Evolutionary conservation across 148 eudicot genomes (phyloP).

Genomic region (Gaultheria prostrata): DNA sequence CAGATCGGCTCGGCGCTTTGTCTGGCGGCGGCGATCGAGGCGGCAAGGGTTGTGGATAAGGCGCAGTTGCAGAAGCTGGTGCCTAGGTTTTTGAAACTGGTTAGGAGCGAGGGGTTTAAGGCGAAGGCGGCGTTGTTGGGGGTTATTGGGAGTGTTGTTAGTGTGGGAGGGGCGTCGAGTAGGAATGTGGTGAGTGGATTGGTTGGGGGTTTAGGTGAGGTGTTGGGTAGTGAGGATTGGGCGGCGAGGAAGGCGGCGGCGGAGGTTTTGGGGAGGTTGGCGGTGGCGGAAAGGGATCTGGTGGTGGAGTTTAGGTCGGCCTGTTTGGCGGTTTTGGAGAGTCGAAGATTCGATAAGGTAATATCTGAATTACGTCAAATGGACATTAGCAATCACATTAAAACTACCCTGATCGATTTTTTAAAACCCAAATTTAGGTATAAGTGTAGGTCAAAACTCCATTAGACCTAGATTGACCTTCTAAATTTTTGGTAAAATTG

Average conservation of each 20-base stretch:
- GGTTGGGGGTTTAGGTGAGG: conserved; percentile 53
- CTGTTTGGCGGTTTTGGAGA: conserved; percentile 69
- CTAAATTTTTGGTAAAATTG: no score
- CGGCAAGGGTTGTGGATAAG: conserved; percentile 42
- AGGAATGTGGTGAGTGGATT: conserved; percentile 46
- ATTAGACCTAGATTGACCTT: no score
- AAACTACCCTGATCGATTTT: no score
- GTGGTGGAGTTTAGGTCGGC: conserved; percentile 49
- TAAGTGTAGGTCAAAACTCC: no score
- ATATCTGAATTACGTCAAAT: neutral
- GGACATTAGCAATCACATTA: no score
- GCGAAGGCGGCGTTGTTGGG: conserved; percentile 56
- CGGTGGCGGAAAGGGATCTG: conserved; percentile 48
- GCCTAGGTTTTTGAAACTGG: conserved; percentile 44
- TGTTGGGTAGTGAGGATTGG: conserved; percentile 82
- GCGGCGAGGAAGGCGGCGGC: conserved; percentile 79
- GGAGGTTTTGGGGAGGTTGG: conserved; percentile 64
- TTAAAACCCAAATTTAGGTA: no score
- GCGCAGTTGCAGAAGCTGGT: conserved; percentile 28
- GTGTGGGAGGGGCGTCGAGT: conserved; percentile 48
- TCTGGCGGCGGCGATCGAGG: conserved; percentile 58
- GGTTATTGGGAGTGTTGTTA: conserved; percentile 51
- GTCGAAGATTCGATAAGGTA: conserved; percentile 82
- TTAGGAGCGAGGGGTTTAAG: conserved; percentile 65
- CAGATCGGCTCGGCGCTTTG: conserved; percentile 80